Evolutionary conservation across 768 basidiomycete species (phyloP).

Genomic region (Phanerochaete carnosa): DNA sequence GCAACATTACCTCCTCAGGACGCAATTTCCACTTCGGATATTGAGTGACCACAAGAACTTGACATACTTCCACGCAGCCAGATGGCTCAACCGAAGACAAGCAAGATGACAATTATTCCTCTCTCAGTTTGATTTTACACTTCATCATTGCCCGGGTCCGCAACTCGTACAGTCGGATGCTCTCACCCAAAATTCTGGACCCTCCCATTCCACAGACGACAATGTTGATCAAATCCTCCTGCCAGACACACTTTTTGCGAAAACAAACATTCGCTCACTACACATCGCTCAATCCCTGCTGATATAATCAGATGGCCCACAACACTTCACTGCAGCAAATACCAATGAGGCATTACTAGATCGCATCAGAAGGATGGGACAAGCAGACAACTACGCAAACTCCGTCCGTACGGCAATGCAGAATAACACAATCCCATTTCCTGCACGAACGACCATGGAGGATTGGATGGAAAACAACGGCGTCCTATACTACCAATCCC

Average conservation of each 20-base stretch:
- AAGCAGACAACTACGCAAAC: conserved; percentile 7
- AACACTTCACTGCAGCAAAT: background rate
- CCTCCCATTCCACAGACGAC: background rate
- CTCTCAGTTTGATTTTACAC: conserved; percentile 14
- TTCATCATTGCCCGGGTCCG: conserved; percentile 6
- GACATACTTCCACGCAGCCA: conserved; percentile 22
- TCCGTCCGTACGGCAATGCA: conserved; percentile 7
- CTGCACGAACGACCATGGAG: conserved; percentile 2
- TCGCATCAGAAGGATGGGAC: background rate
- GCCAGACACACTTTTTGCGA: conserved; percentile 4
- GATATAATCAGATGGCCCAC: background rate
- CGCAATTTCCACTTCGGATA: conserved; percentile 15
- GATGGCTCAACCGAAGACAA: conserved; percentile 28
- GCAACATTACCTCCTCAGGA: conserved; percentile 24
- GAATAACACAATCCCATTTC: conserved; percentile 20
- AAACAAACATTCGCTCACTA: background rate
- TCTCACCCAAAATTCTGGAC: conserved; percentile 2
- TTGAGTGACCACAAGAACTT: conserved; percentile 31
- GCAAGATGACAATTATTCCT: conserved; percentile 27
- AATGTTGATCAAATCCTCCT: background rate
- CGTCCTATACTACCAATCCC: background rate
- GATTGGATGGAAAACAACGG: background rate
- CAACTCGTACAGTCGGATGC: conserved; percentile 4
- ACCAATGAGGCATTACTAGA: background rate
- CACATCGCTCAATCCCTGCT: background rate